These are phyloP conservation scores for Glutinoglossum americanum DNA, from an alignment of 495 filamentous ascomycete species.

Conservation along the genomic window DNA sequence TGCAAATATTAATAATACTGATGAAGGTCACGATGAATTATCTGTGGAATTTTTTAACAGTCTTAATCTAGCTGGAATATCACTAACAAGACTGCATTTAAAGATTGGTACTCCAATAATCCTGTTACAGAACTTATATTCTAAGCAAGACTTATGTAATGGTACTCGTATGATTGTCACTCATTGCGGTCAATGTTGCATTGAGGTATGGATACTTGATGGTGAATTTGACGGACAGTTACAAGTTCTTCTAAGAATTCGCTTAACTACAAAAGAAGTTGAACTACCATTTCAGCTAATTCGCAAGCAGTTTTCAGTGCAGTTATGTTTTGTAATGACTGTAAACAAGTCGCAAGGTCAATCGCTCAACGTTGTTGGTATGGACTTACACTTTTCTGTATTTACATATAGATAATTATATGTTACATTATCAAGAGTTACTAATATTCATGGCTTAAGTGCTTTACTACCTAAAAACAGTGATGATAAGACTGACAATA, in stretches of 20 bases:
- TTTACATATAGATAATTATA: no score
- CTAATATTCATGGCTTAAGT: neutral
- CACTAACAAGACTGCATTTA: no score
- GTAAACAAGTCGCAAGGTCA: no score
- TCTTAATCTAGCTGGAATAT: no score
- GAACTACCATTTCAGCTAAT: neutral
- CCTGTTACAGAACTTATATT: neutral
- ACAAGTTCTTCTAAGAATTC: neutral
- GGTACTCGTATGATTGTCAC: constrained; percentile 2
- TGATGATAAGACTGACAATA: no score
- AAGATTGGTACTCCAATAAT: constrained; percentile 1
- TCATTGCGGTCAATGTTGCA: neutral
- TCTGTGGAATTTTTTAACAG: no score
- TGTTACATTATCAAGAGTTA: no score
- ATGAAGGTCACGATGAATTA: no score
- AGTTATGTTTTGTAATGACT: constrained; percentile 9
- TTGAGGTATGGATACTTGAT: neutral
- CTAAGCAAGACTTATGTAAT: constrained; percentile 4
- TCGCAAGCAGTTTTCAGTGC: constrained; percentile 7
- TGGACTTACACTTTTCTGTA: neutral
- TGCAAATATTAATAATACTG: no score
- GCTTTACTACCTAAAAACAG: neutral
- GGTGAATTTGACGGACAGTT: neutral
- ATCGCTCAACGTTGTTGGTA: neutral
- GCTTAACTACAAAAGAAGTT: neutral